phyloP scores from a whole-genome alignment of 1,284 basidiomycete genomes.

The Ceratobasidium theobromae region DNA sequence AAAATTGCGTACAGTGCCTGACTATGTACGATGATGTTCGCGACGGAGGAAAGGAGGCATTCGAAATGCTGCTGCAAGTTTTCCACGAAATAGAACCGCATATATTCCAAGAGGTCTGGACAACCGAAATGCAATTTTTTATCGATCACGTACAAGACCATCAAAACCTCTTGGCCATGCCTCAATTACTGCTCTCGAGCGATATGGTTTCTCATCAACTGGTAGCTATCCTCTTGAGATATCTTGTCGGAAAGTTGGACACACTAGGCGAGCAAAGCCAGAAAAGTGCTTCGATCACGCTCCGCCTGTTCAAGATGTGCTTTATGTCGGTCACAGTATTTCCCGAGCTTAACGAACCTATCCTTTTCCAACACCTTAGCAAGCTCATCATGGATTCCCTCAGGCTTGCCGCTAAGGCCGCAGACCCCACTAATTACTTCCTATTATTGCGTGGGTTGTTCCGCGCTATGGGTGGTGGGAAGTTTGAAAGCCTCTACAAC shows the following conservation, averaged over 20 bases:
- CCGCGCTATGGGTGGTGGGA: slow-evolving; percentile 93
- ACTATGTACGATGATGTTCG: slow-evolving; percentile 83
- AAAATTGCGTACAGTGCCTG: slow-evolving; percentile 82
- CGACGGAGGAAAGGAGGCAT: slow-evolving; percentile 77
- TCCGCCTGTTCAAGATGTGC: slow-evolving; percentile 95
- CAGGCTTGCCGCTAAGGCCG: slow-evolving; percentile 87
- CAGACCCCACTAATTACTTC: slow-evolving; percentile 92
- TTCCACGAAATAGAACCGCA: slow-evolving; percentile 84
- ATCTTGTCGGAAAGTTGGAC: slow-evolving; percentile 81
- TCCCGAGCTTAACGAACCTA: slow-evolving; percentile 82
- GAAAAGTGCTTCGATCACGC: slow-evolving; percentile 70
- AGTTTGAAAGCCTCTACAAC: slow-evolving; percentile 95
- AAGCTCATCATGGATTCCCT: slow-evolving; percentile 98
- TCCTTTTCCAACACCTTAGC: slow-evolving; percentile 88
- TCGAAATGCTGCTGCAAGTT: slow-evolving; percentile 82
- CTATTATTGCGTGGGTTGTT: slow-evolving; percentile 93
- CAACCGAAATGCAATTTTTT: slow-evolving; percentile 85
- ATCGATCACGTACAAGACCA: slow-evolving; percentile 78
- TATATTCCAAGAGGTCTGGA: slow-evolving; percentile 94
- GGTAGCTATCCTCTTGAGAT: slow-evolving; percentile 89
- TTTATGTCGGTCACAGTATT: slow-evolving; percentile 86
- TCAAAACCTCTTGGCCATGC: slow-evolving; percentile 79
- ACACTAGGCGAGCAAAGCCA: slow-evolving; percentile 86
- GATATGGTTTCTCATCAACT: slow-evolving; percentile 86
- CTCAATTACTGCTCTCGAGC: slow-evolving; percentile 83